Percentiles rank a stretch among this genome's conserved stretches.
phyloP scores from a whole-genome alignment of 139 green algal genomes.

The Auxenochlorella protothecoides region DNA sequence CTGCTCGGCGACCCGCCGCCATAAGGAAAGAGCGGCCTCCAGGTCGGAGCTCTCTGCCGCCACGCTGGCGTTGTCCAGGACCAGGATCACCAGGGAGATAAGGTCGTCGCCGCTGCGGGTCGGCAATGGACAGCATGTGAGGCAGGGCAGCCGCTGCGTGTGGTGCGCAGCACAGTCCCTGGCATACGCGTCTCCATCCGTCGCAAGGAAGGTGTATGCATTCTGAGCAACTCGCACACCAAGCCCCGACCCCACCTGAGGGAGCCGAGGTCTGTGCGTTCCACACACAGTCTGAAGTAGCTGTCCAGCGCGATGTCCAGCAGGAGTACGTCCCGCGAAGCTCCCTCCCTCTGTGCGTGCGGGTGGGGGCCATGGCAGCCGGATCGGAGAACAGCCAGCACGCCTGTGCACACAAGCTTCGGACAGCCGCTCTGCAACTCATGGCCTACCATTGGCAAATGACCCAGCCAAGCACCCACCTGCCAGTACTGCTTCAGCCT shows the following conservation, averaged over 20 bases:
- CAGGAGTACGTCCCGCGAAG: conserved; percentile 67
- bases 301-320: conserved; percentile 85
- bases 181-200: too few species aligned
- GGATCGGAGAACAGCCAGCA: not conserved
- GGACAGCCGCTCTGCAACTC: not conserved
- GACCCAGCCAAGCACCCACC: conserved; percentile 14
- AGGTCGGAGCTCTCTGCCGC: conserved; percentile 43
- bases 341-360: conserved; percentile 14
- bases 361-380: not conserved
- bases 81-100: conserved; percentile 40
- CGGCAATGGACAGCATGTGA: too few species aligned
- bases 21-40: conserved; percentile 22
- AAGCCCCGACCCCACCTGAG: conserved; percentile 1
- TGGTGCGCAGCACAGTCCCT: too few species aligned
- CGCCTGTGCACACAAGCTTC: not conserved
- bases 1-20: conserved; percentile 30
- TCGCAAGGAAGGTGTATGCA: too few species aligned
- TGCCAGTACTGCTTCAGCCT: conserved; percentile 57
- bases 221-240: too few species aligned
- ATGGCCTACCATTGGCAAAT: not conserved
- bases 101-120: conserved; percentile 41
- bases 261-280: conserved; percentile 43
- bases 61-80: conserved; percentile 51
- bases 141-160: too few species aligned
- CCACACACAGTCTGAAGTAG: conserved; percentile 67